A percentile compares a stretch with the other conserved stretches of the same genome.
Conservation (phyloP, 2,329 filamentous ascomycete species). For the Penicillium olsonii region DNA sequence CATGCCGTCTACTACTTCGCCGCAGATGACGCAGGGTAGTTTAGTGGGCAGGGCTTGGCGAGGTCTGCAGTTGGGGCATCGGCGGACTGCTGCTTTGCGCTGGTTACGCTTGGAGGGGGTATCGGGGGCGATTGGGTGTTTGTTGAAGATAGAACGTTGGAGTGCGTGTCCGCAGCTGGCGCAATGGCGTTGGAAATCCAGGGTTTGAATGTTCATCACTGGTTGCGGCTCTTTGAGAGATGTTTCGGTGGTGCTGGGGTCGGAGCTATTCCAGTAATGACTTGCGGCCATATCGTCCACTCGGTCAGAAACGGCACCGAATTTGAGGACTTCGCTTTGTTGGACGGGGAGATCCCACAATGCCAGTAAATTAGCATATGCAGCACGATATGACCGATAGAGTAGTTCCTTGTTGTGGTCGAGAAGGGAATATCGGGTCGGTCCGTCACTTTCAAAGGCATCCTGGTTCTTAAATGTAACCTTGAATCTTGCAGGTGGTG, state of each 20-base stretch:
- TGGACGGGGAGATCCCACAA: conserved; percentile 59
- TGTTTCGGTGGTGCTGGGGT: conserved; percentile 27
- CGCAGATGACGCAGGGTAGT: conserved; percentile 48
- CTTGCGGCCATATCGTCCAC: conserved; percentile 25
- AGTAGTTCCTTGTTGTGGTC: conserved; percentile 50
- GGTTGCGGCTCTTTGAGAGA: conserved; percentile 26
- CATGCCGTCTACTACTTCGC: conserved; percentile 46
- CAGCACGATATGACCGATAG: conserved; percentile 55
- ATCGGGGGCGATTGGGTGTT: conserved; percentile 17
- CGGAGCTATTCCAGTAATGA: conserved; percentile 27
- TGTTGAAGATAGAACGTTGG: conserved; percentile 39
- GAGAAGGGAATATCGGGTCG: conserved; percentile 50
- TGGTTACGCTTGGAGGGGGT: conserved; percentile 23
- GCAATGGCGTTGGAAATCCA: conserved; percentile 48
- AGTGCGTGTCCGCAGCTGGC: conserved; percentile 41
- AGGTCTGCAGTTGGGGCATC: conserved; percentile 41
- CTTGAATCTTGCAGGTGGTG: conserved; percentile 42
- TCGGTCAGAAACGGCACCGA: conserved; percentile 48
- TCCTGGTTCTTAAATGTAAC: conserved; percentile 59
- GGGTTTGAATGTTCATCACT: conserved; percentile 25
- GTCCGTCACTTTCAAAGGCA: conserved; percentile 56
- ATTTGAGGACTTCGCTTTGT: conserved; percentile 60
- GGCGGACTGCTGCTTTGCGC: conserved; percentile 16
- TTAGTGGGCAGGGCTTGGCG: conserved; percentile 35
- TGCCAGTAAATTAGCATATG: conserved; percentile 61